Base-by-base conservation (phyloP, 1,139 yeast genomes). In the Lodderomyces margitis region DNA sequence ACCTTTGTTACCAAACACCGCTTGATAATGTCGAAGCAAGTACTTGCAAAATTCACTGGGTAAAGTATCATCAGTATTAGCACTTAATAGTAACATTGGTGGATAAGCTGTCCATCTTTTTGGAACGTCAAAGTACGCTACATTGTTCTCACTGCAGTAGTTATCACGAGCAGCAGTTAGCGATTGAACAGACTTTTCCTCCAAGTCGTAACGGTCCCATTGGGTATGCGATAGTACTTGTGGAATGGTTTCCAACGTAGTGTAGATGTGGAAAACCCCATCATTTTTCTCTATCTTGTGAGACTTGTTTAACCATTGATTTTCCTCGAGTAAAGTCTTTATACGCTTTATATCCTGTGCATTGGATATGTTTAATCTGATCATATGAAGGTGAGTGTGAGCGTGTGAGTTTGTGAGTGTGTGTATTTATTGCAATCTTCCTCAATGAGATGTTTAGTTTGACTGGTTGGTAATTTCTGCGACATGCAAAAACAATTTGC, bases 101-200 rank as follows among this genome's bases (percentile, higher is more conserved):
- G 81, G 80, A 53, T 87, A 87, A 0, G 83, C 51, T 0, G 83
- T 69, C 74, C 80, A 84, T 52, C 77, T 74, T 41, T 64, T 68
- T 2, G 86, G 86, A 14, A 75, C 40, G 23, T 39, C 37, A n/a
- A 45, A 17, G 7, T 32, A 16, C 7, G 34, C 2, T 0, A 30
- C 20, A 23, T 38, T 11, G 16, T 37, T 30, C 3, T 23, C 12
- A 2, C 21, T 14, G 24, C 38, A 38, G 33, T 43, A 50, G n/a
- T 37, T 31, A 9, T 28, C 17, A 5, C 46, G 34, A 6, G 40
- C 27, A 6, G 36, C 17, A 4, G 35, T 32, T 15, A 50, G 28
- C 5, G 47, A 42, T 4, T 21, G 27, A 2, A 32, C 21, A 10
- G 24, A 24, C 6, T 19, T 17, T 17, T 30, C 25, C 7, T 30